These are phyloP conservation scores for Triangularia verruculosa DNA, from an alignment of 2,329 filamentous ascomycete genomes.

Conservation along the genomic window DNA sequence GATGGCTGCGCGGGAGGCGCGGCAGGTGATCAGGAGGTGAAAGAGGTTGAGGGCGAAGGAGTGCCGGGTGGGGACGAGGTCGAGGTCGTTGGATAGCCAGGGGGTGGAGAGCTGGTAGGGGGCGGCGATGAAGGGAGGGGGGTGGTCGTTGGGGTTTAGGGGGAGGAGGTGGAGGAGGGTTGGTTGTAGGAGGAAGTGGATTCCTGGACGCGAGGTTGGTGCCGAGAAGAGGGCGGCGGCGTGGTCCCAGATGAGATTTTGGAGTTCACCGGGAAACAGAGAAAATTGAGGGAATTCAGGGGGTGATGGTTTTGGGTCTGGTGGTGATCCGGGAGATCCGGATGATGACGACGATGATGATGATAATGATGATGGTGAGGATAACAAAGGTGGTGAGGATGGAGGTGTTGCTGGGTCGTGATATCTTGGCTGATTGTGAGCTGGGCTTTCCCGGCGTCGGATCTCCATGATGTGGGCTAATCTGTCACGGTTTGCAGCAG, in stretches of 20 bases:
- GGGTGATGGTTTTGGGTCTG: background rate
- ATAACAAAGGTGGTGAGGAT: background rate
- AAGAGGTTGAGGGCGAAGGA: slow-evolving; percentile 16
- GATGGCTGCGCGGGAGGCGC: slow-evolving; percentile 16
- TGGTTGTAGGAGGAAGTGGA: slow-evolving; percentile 19
- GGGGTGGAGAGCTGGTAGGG: background rate
- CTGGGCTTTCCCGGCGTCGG: background rate
- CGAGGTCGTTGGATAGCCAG: slow-evolving; percentile 15
- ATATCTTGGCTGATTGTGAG: background rate
- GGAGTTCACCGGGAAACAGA: slow-evolving; percentile 20
- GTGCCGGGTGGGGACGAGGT: slow-evolving; percentile 16
- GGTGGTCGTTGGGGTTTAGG: background rate
- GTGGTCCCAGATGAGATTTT: slow-evolving; percentile 22
- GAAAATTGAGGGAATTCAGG: slow-evolving; percentile 17
- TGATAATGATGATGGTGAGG: background rate
- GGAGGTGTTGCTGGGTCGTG: background rate
- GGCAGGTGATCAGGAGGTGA: slow-evolving; percentile 19
- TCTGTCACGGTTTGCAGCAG: background rate
- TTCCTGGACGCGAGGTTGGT: background rate
- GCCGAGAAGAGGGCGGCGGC: slow-evolving; percentile 12
- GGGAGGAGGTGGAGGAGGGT: background rate
- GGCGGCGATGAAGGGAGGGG: background rate
- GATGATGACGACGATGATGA: background rate
- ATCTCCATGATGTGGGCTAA: background rate
- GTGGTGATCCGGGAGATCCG: background rate